These are phyloP conservation scores for Esteya vermicola DNA, from an alignment of 2,329 filamentous ascomycete species.

Conservation along the genomic window DNA sequence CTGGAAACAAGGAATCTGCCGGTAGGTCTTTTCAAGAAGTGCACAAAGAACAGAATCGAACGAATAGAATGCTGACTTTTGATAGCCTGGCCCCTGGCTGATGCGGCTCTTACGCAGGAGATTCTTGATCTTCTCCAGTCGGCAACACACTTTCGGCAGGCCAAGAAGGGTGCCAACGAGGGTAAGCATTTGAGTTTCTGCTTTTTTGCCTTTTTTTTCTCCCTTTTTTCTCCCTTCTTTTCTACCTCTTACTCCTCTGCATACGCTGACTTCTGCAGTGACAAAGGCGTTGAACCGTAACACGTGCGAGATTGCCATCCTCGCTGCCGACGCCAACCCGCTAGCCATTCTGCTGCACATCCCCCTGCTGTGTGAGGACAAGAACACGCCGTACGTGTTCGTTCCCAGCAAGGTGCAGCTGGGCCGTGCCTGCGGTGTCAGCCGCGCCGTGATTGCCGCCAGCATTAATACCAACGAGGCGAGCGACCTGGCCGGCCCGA, in stretches of 20 bases:
- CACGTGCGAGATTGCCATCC: constrained; percentile 76
- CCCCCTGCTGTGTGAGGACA: constrained; percentile 76
- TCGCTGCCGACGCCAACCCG: constrained; percentile 78
- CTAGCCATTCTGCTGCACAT: constrained; percentile 82
- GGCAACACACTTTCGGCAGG: constrained; percentile 52
- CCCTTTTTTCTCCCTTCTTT: neutral
- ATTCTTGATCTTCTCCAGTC: constrained; percentile 74
- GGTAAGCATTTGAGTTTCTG: constrained; percentile 10
- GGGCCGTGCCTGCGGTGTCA: constrained; percentile 80
- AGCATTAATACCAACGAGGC: constrained; percentile 88
- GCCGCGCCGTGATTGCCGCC: constrained; percentile 71
- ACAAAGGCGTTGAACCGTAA: constrained; percentile 88
- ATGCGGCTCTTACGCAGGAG: constrained; percentile 33
- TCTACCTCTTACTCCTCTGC: neutral
- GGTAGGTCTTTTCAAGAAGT: neutral
- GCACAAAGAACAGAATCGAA: neutral
- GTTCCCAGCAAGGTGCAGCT: constrained; percentile 12
- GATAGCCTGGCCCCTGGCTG: constrained; percentile 15
- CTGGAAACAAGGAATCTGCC: constrained; percentile 7
- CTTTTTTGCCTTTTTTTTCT: constrained; percentile 7
- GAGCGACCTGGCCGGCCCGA: constrained; percentile 75
- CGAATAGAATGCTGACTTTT: neutral
- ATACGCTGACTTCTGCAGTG: constrained; percentile 18
- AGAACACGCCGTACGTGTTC: constrained; percentile 31
- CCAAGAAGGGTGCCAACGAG: constrained; percentile 85